Base-by-base conservation (phyloP, 1,284 basidiomycete species). In the Tetrapyrgos nigripes region DNA sequence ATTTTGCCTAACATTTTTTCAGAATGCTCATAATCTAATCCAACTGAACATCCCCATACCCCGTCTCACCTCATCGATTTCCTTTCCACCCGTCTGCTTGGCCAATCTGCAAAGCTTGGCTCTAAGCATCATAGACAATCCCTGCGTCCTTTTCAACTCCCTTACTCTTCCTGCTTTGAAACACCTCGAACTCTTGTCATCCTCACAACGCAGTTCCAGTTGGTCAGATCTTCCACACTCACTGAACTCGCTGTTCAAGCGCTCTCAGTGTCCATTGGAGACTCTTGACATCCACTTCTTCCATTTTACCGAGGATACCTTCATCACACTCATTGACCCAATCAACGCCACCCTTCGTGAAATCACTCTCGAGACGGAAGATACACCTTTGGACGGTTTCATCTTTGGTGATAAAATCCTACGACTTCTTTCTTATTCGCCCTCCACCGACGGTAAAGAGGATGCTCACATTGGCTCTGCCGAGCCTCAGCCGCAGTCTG, bases 241-340 rank as follows among this genome's bases (percentile, higher is more conserved):
- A 17, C 29, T 60, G 44, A 24, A 55, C 24, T 35, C 23, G 10
- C 54, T 63, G 26, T 31, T 63, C 40, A 40, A 21, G 40, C 59
- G 62, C 28, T 63, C 62, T 13, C 54, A 37, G 2, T 61, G 60
- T 57, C 50, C 46, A 2, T 53, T 63, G 4, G 50, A 59, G 28
- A 54, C 52, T 17, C 37, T 63, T 17, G 55, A 59, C 46, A n/a
- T 61, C 21, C 61, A 63, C 28, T 19, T 51, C 35, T 35, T 44
- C 13, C 51, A 44, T 35, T 13, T 46, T 14, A 17, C 24, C 17
- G 43, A 57, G 6, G 10, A 19, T 3, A 35, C 45, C 17, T 54
- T 63, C 17, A 26, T 63, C 13, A 50, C 61, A n/a, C 50, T 53
- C 52, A 4, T 48, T 5, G 17, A 17, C 9, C 28, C 24, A 4